These are phyloP conservation scores for Davidsoniella virescens DNA, from an alignment of 2,329 filamentous ascomycete species.

Conservation along the genomic window DNA sequence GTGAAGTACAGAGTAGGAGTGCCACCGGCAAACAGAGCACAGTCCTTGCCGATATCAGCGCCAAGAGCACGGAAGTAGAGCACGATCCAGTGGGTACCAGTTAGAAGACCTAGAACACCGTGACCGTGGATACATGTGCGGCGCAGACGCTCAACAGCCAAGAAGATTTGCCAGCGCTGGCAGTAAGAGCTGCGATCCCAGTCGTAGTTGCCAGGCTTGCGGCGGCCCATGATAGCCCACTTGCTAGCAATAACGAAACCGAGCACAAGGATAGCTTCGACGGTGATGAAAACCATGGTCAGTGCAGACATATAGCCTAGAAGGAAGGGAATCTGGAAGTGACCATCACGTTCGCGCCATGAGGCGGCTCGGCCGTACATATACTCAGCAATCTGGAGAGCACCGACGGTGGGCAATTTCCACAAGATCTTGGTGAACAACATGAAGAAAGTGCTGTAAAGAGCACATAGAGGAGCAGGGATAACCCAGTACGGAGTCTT, in stretches of 20 bases:
- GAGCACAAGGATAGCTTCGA: conserved; percentile 26
- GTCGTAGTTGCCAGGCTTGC: conserved; percentile 36
- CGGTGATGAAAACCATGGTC: conserved; percentile 26
- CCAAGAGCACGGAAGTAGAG: conserved; percentile 38
- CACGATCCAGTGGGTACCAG: conserved; percentile 34
- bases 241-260: conserved; percentile 29
- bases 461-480: conserved; percentile 29
- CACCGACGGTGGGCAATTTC: conserved; percentile 31
- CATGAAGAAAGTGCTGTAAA: conserved; percentile 30
- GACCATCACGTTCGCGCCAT: conserved; percentile 10
- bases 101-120: conserved; percentile 36
- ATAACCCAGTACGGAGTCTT: conserved; percentile 34
- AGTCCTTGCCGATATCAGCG: conserved; percentile 36
- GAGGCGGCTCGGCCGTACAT: conserved; percentile 17
- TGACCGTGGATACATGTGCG: conserved; percentile 32
- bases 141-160: conserved; percentile 34
- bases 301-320: conserved; percentile 25
- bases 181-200: conserved; percentile 42
- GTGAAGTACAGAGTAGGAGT: conserved; percentile 37
- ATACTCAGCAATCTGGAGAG: conserved; percentile 29
- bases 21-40: conserved; percentile 37
- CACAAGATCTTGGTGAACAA: conserved; percentile 33
- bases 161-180: conserved; percentile 40
- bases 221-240: conserved; percentile 34
- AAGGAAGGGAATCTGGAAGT: conserved; percentile 23